Percentiles rank a stretch among this genome's conserved stretches.
Conservation (phyloP, 495 filamentous ascomycete genomes). For the Podospora didyma region DNA sequence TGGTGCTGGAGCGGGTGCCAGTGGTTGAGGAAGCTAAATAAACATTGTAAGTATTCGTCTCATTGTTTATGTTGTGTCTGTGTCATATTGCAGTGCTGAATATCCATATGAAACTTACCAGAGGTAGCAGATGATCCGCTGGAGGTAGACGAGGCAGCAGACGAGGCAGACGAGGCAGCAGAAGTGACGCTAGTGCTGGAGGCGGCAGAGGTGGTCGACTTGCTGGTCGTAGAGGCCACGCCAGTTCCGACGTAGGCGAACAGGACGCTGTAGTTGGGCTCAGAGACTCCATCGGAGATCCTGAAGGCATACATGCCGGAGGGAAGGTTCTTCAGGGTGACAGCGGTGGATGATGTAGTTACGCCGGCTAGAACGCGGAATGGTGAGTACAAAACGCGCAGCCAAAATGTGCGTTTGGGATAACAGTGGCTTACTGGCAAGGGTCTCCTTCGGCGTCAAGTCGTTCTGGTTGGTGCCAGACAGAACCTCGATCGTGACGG, state of each 20-base stretch:
- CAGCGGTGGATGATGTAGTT: conserved; percentile 32
- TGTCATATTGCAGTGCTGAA: too few relatives aligned
- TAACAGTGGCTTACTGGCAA: conserved; percentile 26
- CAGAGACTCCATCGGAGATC: conserved; percentile 29
- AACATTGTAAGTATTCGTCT: neutral
- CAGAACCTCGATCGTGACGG: conserved; percentile 38
- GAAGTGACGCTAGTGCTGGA: conserved; percentile 15
- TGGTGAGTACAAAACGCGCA: neutral
- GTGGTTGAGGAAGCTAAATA: conserved; percentile 1
- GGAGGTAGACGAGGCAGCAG: conserved; percentile 15
- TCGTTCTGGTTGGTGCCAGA: conserved; percentile 23
- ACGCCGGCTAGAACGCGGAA: conserved; percentile 25
- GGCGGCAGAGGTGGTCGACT: conserved; percentile 19
- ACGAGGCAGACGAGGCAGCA: conserved; percentile 15
- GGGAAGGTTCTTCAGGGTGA: conserved; percentile 26
- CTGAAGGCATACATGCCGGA: conserved; percentile 42
- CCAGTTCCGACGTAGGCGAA: conserved; percentile 31
- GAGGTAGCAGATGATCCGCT: conserved; percentile 22
- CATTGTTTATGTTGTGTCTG: too few relatives aligned
- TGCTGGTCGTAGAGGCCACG: conserved; percentile 11
- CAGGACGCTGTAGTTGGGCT: conserved; percentile 40
- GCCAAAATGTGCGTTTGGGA: neutral
- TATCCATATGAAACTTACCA: conserved; percentile 3
- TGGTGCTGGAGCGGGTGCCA: conserved; percentile 8
- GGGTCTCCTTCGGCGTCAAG: conserved; percentile 30